A percentile compares a stretch with the other conserved stretches of the same genome.
Conservation (phyloP, 2,329 filamentous ascomycete genomes). For the Alternaria postmessia region DNA sequence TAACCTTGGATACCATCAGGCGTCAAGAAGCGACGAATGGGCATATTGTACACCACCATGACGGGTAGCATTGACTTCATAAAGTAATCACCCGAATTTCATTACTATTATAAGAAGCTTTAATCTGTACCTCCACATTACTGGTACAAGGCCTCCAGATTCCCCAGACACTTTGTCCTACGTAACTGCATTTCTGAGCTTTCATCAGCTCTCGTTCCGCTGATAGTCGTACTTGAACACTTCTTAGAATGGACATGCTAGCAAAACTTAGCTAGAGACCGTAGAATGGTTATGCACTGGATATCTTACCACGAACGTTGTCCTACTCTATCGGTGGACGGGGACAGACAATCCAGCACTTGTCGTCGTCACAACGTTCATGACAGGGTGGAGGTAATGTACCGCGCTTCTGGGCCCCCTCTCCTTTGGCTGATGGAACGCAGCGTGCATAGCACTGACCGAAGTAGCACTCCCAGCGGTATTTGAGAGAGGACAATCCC, state of each 20-base stretch:
- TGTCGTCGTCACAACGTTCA: neutral
- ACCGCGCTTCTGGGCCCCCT: neutral
- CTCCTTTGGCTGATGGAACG: neutral
- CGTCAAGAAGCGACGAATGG: neutral
- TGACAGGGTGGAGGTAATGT: neutral
- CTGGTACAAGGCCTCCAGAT: neutral
- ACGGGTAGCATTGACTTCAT: neutral
- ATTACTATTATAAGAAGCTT: neutral
- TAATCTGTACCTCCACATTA: neutral
- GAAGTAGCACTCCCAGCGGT: constrained; percentile 1
- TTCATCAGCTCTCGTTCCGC: neutral
- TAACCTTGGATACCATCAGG: neutral
- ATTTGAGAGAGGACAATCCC: neutral
- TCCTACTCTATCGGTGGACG: neutral
- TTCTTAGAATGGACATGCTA: neutral
- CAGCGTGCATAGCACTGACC: constrained; percentile 1
- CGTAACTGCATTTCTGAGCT: neutral
- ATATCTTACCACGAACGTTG: neutral
- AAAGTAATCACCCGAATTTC: neutral
- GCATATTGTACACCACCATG: neutral
- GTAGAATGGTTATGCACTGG: neutral
- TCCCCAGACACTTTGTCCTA: neutral
- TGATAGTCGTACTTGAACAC: neutral
- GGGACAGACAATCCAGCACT: neutral
- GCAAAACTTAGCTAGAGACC: neutral